Evolutionary conservation across 768 basidiomycete species (phyloP).

Genomic region (Lyophyllum atratum): DNA sequence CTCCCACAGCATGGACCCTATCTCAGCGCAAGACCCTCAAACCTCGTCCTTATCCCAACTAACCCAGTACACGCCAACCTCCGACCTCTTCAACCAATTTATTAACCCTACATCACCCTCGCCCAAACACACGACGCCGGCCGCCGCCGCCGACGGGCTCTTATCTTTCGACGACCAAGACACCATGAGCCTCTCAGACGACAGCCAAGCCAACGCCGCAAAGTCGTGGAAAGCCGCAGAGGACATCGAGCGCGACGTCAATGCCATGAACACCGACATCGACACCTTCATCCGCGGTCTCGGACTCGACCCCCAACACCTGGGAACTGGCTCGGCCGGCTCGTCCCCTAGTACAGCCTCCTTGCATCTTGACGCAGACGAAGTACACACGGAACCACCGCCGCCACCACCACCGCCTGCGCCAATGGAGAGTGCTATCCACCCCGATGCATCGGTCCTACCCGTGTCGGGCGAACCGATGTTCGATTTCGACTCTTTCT

Average conservation of each 20-base stretch:
- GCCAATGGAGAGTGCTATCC: background rate
- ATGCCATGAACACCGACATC: conserved; percentile 66
- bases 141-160: conserved; percentile 26
- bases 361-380: conserved; percentile 8
- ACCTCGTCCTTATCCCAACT: conserved; percentile 23
- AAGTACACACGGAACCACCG: conserved; percentile 1
- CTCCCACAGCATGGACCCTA: conserved; percentile 33
- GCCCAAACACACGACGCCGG: conserved; percentile 8
- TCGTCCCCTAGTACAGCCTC: conserved; percentile 10
- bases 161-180: conserved; percentile 30
- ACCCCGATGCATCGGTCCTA: background rate
- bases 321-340: background rate
- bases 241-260: conserved; percentile 75
- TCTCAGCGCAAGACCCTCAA: conserved; percentile 15
- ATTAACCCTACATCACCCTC: conserved; percentile 13
- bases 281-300: conserved; percentile 72
- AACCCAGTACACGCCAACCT: conserved; percentile 34
- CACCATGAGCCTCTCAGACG: background rate
- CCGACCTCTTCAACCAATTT: conserved; percentile 33
- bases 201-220: background rate
- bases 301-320: conserved; percentile 15
- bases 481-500: conserved; percentile 20
- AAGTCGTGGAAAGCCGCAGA: conserved; percentile 52
- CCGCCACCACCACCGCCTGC: background rate
- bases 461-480: background rate